Percentiles rank a stretch among this genome's conserved stretches.
Evolutionary conservation across 495 filamentous ascomycete species (phyloP).

Genomic region (Parathielavia appendiculata): DNA sequence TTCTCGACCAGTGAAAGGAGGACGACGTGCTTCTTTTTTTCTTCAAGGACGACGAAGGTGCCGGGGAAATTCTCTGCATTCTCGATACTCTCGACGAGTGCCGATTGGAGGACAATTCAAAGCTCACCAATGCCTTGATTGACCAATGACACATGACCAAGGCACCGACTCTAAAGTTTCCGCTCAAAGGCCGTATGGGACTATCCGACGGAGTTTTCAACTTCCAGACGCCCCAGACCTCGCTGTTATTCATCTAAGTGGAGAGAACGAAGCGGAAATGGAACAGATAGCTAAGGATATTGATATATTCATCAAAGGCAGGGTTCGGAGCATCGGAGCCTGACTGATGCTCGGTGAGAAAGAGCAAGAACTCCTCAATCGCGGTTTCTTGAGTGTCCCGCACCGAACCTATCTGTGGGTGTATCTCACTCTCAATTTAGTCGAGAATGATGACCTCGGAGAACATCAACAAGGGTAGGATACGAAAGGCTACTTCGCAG

Average conservation of each 20-base stretch:
- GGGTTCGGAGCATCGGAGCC: not conserved
- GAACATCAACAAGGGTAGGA: not conserved
- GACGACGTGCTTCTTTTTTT: constrained; percentile 52
- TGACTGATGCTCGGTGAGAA: not conserved
- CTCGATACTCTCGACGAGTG: constrained; percentile 48
- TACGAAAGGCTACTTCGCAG: not conserved
- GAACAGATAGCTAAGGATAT: constrained; percentile 17
- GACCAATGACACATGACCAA: constrained; percentile 14
- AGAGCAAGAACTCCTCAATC: constrained; percentile 3
- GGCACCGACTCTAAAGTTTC: constrained; percentile 38
- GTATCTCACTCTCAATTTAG: constrained; percentile 9
- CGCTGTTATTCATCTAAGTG: constrained; percentile 38
- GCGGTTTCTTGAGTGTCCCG: not conserved
- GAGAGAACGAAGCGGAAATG: constrained; percentile 10
- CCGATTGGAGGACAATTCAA: constrained; percentile 10
- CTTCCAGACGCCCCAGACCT: constrained; percentile 17
- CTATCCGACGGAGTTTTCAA: constrained; percentile 36
- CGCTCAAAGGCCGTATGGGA: constrained; percentile 46
- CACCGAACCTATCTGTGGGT: constrained; percentile 21
- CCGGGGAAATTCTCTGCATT: constrained; percentile 46
- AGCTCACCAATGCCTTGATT: constrained; percentile 16
- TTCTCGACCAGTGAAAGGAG: constrained; percentile 19
- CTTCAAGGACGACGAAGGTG: constrained; percentile 50
- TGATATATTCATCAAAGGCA: constrained; percentile 11
- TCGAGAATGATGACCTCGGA: not conserved